These are phyloP conservation scores for Bipolaris zeicola DNA, from an alignment of 2,329 filamentous ascomycete species.

Conservation along the genomic window DNA sequence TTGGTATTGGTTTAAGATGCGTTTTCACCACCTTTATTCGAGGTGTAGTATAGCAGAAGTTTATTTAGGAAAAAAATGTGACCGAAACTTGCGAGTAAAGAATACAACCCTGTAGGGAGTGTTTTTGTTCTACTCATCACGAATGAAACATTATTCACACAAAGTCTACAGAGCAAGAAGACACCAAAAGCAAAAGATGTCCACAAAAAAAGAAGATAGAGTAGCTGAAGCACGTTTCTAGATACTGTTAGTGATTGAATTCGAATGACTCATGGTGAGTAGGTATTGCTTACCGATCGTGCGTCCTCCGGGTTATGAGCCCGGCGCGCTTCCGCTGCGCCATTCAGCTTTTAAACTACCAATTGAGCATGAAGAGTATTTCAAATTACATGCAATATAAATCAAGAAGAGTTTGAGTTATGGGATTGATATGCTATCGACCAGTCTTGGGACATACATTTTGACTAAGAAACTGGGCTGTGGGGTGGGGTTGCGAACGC, in stretches of 20 bases:
- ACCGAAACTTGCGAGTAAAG: background rate
- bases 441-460: background rate
- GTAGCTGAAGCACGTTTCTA: conserved; percentile 12
- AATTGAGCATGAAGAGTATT: background rate
- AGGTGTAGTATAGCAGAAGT: no score
- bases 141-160: background rate
- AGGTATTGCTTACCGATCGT: conserved; percentile 24
- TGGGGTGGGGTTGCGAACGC: background rate
- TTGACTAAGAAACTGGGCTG: background rate
- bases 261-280: background rate
- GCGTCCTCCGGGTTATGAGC: conserved; percentile 48
- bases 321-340: conserved; percentile 48
- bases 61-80: no score
- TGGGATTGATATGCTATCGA: no score
- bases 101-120: no score
- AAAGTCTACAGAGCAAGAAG: background rate
- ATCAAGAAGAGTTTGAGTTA: background rate
- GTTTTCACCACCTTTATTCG: no score
- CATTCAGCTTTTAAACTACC: conserved; percentile 35
- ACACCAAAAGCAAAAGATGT: background rate
- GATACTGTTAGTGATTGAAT: background rate
- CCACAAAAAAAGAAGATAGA: background rate
- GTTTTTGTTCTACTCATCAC: no score
- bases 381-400: background rate
- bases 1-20: no score